Evolutionary conservation across 495 filamentous ascomycete genomes (phyloP).

Genomic region (Sabuloglossum arenarium): DNA sequence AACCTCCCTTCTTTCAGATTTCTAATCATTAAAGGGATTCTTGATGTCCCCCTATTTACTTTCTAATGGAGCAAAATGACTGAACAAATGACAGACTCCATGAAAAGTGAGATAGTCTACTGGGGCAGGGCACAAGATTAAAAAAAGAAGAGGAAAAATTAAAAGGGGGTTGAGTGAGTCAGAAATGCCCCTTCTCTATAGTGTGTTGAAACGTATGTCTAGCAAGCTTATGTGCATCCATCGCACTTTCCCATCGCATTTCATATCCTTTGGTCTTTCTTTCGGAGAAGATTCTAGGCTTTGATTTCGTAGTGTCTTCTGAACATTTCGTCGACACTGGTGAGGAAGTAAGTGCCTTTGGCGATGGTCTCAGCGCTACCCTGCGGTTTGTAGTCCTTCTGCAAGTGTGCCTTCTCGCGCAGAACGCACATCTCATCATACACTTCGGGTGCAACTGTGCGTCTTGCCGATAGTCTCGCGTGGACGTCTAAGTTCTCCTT

Average conservation of each 20-base stretch:
- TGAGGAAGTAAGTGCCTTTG: slow-evolving; percentile 74
- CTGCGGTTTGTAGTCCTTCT: slow-evolving; percentile 69
- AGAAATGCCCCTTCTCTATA: background rate
- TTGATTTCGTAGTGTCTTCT: slow-evolving; percentile 72
- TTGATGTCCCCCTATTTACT: no score
- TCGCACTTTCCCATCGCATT: background rate
- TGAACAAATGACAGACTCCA: background rate
- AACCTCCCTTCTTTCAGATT: no score
- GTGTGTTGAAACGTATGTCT: background rate
- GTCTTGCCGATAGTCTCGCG: slow-evolving; percentile 47
- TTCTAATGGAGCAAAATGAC: no score
- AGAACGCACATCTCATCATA: slow-evolving; percentile 94
- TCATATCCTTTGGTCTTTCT: background rate
- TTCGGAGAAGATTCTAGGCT: slow-evolving; percentile 28
- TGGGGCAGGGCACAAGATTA: background rate
- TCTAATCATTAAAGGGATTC: no score
- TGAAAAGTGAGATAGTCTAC: background rate
- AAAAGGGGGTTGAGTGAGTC: background rate
- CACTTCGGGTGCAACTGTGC: slow-evolving; percentile 54
- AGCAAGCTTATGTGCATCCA: background rate
- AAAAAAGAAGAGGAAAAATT: background rate
- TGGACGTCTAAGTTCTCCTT: slow-evolving; percentile 62
- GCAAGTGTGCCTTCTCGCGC: slow-evolving; percentile 80
- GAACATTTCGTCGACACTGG: slow-evolving; percentile 87
- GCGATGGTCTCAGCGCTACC: slow-evolving; percentile 61